A percentile compares a stretch with the other conserved stretches of the same genome.
Conservation (phyloP, 441 rosid species). For the Raphanus hybrid region DNA sequence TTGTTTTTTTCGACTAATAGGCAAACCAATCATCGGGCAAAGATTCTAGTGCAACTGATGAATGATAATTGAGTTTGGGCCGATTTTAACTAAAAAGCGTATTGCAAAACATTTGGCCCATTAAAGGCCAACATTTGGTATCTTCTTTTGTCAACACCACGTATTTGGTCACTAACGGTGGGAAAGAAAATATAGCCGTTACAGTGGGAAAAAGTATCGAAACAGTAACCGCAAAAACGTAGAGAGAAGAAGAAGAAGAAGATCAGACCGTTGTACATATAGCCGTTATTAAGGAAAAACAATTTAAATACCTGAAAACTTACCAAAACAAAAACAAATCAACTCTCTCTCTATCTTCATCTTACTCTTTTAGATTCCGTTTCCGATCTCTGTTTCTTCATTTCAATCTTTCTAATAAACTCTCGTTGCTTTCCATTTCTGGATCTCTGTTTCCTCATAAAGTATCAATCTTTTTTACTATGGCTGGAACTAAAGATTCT, state of each 20-base stretch:
- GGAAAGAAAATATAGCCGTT: constrained; percentile 38
- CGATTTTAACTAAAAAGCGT: background rate
- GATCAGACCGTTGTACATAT: constrained; percentile 46
- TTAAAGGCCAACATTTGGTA: constrained; percentile 14
- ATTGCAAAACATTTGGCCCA: constrained; percentile 6
- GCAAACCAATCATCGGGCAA: background rate
- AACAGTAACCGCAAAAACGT: constrained; percentile 27
- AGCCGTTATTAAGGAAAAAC: constrained; percentile 70
- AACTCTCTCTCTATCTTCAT: background rate
- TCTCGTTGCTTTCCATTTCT: constrained; percentile 4
- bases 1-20: no score
- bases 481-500: constrained; percentile 64
- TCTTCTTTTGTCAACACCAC: background rate
- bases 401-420: background rate
- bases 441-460: constrained; percentile 7
- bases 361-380: background rate
- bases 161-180: background rate
- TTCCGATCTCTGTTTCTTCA: constrained; percentile 24
- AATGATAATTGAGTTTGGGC: background rate
- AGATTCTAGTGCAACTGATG: no score
- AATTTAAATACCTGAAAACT: constrained; percentile 43
- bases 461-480: constrained; percentile 19
- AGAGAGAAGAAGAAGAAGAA: constrained; percentile 8
- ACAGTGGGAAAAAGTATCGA: constrained; percentile 3
- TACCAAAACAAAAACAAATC: background rate